These are phyloP conservation scores for Camillea tinctor DNA, from an alignment of 2,329 filamentous ascomycete genomes.

Conservation along the genomic window DNA sequence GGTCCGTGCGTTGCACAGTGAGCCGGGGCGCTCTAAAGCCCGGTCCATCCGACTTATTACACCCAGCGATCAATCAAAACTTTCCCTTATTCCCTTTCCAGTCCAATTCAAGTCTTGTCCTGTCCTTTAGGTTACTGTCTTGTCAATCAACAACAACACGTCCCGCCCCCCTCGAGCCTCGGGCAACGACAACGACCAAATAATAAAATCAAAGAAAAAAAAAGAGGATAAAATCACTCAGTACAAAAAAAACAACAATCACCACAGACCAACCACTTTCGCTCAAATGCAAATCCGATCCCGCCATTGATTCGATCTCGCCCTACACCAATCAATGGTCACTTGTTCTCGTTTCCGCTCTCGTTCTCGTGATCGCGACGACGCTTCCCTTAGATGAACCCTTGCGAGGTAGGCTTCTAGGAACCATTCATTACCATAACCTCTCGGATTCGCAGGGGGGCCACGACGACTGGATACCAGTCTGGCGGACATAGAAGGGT, in stretches of 20 bases:
- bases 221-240: too few relatives aligned
- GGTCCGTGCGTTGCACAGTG: neutral
- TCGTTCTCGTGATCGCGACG: neutral
- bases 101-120: constrained; percentile 3
- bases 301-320: neutral
- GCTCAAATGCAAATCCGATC: neutral
- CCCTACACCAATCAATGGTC: neutral
- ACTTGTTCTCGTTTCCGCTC: neutral
- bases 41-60: constrained; percentile 20
- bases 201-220: neutral
- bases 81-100: constrained; percentile 21
- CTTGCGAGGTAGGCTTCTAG: too few relatives aligned
- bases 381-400: neutral
- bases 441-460: constrained; percentile 9
- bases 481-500: constrained; percentile 41
- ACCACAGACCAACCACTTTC: neutral
- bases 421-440: constrained; percentile 1
- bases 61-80: constrained; percentile 14
- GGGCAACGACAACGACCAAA: neutral
- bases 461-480: constrained; percentile 33
- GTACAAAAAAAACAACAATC: neutral
- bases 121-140: neutral
- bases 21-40: constrained; percentile 9
- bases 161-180: neutral
- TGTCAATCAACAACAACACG: neutral